phyloP scores from a whole-genome alignment of 2,329 filamentous ascomycete genomes.

The Phoma sp. region DNA sequence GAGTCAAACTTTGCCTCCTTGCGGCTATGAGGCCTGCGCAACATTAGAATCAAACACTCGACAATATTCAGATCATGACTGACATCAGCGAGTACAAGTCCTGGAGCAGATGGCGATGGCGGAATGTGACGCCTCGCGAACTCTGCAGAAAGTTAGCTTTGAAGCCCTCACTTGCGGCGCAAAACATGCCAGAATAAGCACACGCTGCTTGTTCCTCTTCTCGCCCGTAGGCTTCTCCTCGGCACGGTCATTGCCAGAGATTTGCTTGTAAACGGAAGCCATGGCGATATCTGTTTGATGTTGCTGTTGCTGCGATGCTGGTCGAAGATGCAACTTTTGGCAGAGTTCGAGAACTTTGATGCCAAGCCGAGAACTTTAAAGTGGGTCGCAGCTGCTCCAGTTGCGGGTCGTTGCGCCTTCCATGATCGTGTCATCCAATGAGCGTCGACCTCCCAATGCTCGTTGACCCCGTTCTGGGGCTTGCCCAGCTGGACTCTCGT shows the following conservation, averaged over 20 bases:
- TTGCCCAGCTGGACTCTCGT: slow-evolving; percentile 5
- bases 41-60: not conserved
- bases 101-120: slow-evolving; percentile 90
- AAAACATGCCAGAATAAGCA: slow-evolving; percentile 71
- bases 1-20: slow-evolving; percentile 98
- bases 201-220: slow-evolving; percentile 61
- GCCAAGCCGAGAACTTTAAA: slow-evolving; percentile 24
- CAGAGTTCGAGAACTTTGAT: slow-evolving; percentile 37
- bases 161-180: slow-evolving; percentile 2
- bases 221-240: slow-evolving; percentile 44
- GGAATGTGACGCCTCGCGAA: slow-evolving; percentile 90
- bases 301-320: slow-evolving; percentile 16
- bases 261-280: slow-evolving; percentile 64
- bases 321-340: slow-evolving; percentile 16
- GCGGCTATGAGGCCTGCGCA: slow-evolving; percentile 72
- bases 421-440: slow-evolving; percentile 31
- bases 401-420: slow-evolving; percentile 30
- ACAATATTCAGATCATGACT: not conserved
- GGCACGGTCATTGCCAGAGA: slow-evolving; percentile 51
- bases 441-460: slow-evolving; percentile 17
- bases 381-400: slow-evolving; percentile 1
- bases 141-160: slow-evolving; percentile 54
- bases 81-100: slow-evolving; percentile 82
- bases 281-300: slow-evolving; percentile 44
- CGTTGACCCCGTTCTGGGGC: slow-evolving; percentile 14